Evolutionary conservation across 1,284 basidiomycete species (phyloP).

Genomic region (Sanghuangporus weigelae): DNA sequence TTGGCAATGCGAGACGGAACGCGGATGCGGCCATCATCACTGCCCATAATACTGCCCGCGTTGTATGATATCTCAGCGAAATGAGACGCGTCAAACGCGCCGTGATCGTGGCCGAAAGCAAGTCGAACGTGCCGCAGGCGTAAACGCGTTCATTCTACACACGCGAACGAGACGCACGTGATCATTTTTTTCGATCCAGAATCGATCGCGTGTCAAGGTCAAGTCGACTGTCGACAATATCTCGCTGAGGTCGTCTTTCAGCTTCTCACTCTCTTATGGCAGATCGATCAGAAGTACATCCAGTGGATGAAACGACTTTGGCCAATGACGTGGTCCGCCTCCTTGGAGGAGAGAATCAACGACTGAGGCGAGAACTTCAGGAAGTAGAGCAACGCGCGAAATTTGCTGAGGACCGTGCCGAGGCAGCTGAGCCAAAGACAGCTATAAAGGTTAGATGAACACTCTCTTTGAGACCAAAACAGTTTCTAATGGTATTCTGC

Average conservation of each 20-base stretch:
- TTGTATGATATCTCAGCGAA: neutral
- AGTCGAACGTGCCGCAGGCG: neutral
- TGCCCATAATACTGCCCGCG: neutral
- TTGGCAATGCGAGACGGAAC: constrained; percentile 18
- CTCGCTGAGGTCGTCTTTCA: too few relatives aligned
- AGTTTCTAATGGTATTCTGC: neutral
- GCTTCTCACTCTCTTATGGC: neutral
- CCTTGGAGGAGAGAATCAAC: constrained; percentile 1
- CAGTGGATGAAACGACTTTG: neutral
- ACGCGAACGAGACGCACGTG: neutral
- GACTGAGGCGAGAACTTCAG: constrained; percentile 2
- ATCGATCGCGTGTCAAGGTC: neutral
- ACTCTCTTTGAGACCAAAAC: neutral
- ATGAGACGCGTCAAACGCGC: neutral
- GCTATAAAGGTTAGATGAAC: neutral
- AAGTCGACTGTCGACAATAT: too few relatives aligned
- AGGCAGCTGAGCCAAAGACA: neutral
- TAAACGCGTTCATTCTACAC: neutral
- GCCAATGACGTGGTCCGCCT: neutral
- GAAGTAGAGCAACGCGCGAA: neutral
- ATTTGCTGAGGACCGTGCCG: neutral
- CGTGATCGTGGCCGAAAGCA: neutral
- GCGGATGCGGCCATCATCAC: neutral
- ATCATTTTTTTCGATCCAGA: neutral
- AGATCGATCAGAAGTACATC: neutral